Base-by-base conservation (phyloP, 2,329 filamentous ascomycete genomes). In the Arthroderma sp. region DNA sequence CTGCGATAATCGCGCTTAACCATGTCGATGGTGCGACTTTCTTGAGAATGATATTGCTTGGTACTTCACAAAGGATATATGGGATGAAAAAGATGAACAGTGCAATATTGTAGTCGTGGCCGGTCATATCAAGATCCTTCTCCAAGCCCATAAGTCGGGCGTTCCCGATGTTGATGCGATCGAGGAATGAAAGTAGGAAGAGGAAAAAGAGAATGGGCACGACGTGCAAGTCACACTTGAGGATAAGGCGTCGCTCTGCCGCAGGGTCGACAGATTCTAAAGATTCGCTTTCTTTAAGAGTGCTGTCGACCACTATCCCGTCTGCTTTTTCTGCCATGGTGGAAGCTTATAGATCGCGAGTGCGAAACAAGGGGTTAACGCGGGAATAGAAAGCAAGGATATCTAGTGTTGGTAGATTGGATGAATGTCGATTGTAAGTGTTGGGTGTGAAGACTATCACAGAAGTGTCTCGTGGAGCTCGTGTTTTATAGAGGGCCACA, bases 141-240 rank as follows among this genome's bases (percentile, higher is more conserved):
- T 69, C 64, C 8, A 72, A 52, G 3, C 67, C 67, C 42, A 67
- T 60, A 9, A 70, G 57, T 4, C 67, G 60, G 1, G 68, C 69
- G 55, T 72, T 71, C 29, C 66, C 68, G 43, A 71, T 70, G 48
- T 67, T 67, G 53, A 66, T 52, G n/a, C 68, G 60, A 49, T 71
- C 68, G 6, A 71, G 54, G 44, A 70, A 71, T 2, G 65, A 61
- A 33, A 68, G 57, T 9, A 69, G 53, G 47, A 66, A 71, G 1
- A 74, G 54, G 4, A 70, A 44, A 45, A 62, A 67, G 6, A 75
- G 55, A 10, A 69, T 65, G 0, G 72, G 71, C 5, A 74, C 55
- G 28, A 74, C 60, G 38, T 66, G 61, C 9, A 70, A 47, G 49
- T 74, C 71, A 41, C 64, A 61, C 56, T 74, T 75, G 38, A 65